Evolutionary conservation across 2,329 filamentous ascomycete species (phyloP).

Genomic region (Aspergillus transmontanensis): DNA sequence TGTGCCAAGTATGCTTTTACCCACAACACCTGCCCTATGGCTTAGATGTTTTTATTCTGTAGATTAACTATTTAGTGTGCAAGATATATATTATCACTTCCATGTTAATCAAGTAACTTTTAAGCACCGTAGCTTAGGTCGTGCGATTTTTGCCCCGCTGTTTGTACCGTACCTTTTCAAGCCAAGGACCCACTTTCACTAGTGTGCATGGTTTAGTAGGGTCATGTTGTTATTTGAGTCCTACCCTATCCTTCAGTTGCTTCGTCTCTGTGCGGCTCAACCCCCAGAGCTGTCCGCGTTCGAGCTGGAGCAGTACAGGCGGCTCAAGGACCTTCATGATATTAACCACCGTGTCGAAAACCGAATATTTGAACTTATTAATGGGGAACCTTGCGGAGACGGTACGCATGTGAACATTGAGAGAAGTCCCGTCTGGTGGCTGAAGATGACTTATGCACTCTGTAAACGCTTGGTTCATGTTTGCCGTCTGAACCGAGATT

Average conservation of each 20-base stretch:
- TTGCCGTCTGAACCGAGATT: conserved; percentile 38
- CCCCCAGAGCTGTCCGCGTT: conserved; percentile 48
- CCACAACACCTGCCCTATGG: neutral
- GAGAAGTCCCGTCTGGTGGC: conserved; percentile 14
- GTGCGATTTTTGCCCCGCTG: neutral
- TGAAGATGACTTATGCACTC: conserved; percentile 23
- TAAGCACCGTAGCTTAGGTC: neutral
- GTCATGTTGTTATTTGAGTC: conserved; percentile 15
- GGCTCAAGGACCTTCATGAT: conserved; percentile 47
- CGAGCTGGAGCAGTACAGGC: conserved; percentile 56
- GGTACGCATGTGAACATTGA: conserved; percentile 31
- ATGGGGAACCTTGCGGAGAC: conserved; percentile 33
- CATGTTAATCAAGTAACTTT: neutral
- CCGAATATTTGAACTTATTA: conserved; percentile 39
- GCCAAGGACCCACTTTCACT: neutral
- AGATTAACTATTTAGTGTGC: conserved; percentile 26
- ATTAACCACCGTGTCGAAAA: conserved; percentile 46
- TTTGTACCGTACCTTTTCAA: too few relatives aligned
- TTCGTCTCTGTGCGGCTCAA: conserved; percentile 42
- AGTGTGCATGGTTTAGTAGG: neutral
- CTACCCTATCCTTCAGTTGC: conserved; percentile 34
- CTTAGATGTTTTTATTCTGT: conserved; percentile 22
- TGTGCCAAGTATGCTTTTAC: neutral
- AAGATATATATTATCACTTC: conserved; percentile 13
- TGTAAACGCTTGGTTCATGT: conserved; percentile 31